Conservation (phyloP, 2,329 filamentous ascomycete species). For the Orbilia quercus region DNA sequence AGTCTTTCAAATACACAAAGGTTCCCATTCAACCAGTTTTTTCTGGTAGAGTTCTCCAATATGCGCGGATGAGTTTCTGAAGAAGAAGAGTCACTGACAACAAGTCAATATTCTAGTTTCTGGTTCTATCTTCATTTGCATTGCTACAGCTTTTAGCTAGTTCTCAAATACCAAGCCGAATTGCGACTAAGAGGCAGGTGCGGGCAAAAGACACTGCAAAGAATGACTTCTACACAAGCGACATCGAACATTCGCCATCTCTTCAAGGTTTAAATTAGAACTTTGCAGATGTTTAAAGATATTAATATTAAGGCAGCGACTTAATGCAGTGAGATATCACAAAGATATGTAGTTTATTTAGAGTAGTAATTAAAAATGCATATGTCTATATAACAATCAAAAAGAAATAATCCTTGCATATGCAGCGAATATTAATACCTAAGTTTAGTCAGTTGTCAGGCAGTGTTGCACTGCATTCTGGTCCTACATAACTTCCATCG, state of each 20-base stretch:
- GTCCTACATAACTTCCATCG: constrained; percentile 24
- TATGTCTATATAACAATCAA: no score
- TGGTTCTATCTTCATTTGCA: constrained; percentile 22
- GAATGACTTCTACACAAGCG: background rate
- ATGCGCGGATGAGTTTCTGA: background rate
- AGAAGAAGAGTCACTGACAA: background rate
- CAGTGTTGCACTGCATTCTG: constrained; percentile 3
- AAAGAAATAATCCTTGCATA: no score
- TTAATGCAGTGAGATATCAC: no score
- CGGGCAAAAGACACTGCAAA: background rate
- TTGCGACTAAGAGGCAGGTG: constrained; percentile 26
- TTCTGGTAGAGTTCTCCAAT: constrained; percentile 8
- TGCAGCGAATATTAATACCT: no score
- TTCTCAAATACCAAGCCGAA: constrained; percentile 11
- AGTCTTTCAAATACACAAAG: constrained; percentile 26
- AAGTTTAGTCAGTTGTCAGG: no score
- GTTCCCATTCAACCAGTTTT: constrained; percentile 29
- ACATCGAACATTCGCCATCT: background rate
- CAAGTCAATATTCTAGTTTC: background rate
- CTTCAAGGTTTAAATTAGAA: no score
- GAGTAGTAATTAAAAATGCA: no score
- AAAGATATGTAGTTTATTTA: no score
- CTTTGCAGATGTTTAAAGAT: no score
- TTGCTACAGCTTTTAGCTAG: constrained; percentile 16
- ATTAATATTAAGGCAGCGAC: no score